Percentiles rank a stretch among this genome's conserved stretches.
Evolutionary conservation across 2,329 filamentous ascomycete species (phyloP).

Genomic region (Clarireedia paspali): DNA sequence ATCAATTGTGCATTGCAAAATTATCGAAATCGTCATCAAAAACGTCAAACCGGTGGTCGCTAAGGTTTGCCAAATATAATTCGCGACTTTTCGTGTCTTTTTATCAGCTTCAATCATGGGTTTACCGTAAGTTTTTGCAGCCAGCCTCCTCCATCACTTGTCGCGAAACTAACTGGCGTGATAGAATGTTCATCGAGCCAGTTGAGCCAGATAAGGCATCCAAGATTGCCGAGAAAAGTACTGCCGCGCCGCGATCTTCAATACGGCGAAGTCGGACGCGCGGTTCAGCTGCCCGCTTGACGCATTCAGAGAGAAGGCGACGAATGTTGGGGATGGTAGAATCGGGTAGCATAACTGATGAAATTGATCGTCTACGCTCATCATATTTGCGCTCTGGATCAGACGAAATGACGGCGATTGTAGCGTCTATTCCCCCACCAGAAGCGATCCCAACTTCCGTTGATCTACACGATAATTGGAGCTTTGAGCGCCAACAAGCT

Average conservation of each 20-base stretch:
- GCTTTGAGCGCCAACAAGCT: slow-evolving; percentile 16
- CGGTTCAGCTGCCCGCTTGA: slow-evolving; percentile 14
- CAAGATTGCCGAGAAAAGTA: slow-evolving; percentile 24
- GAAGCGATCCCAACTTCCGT: background rate
- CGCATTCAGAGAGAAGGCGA: slow-evolving; percentile 18
- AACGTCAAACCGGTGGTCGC: slow-evolving; percentile 16
- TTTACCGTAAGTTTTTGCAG: slow-evolving; percentile 25
- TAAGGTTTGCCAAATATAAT: background rate
- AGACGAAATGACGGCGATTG: background rate
- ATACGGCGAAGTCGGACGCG: slow-evolving; percentile 25
- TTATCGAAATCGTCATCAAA: slow-evolving; percentile 13
- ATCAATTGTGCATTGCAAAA: slow-evolving; percentile 4
- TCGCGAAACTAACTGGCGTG: slow-evolving; percentile 16
- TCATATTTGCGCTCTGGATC: background rate
- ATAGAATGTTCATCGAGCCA: slow-evolving; percentile 28
- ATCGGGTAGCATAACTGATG: background rate
- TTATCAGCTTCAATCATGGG: slow-evolving; percentile 23
- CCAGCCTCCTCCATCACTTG: slow-evolving; percentile 13
- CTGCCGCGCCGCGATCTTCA: slow-evolving; percentile 24
- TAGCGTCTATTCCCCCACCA: background rate
- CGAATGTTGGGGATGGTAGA: slow-evolving; percentile 10
- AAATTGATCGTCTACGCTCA: background rate
- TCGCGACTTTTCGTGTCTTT: background rate
- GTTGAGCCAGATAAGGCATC: slow-evolving; percentile 22
- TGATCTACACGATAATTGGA: slow-evolving; percentile 14